phyloP scores from a whole-genome alignment of 1,139 yeast genomes.

The Blastobotrys buckinghamii region DNA sequence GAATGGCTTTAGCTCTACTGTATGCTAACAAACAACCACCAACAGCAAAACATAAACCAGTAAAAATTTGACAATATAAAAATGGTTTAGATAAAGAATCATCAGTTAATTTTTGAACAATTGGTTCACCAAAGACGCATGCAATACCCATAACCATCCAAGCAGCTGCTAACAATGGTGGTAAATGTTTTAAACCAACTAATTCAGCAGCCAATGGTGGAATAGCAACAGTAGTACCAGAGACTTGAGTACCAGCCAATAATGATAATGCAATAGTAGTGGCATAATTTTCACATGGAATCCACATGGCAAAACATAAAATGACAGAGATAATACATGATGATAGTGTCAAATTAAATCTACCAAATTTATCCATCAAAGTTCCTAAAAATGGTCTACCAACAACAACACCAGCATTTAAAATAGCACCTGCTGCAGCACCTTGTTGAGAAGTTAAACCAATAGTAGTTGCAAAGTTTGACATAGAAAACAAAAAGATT shows the following conservation, averaged over 20 bases:
- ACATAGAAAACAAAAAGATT: conserved; percentile 53
- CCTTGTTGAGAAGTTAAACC: conserved; percentile 54
- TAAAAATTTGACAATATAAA: conserved; percentile 24
- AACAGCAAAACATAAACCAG: conserved; percentile 26
- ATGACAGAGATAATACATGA: conserved; percentile 37
- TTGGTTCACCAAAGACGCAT: conserved; percentile 47
- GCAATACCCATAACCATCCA: conserved; percentile 60
- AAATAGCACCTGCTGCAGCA: conserved; percentile 48
- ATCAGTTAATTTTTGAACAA: conserved; percentile 43
- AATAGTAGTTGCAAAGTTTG: conserved; percentile 55
- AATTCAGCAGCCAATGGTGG: conserved; percentile 49
- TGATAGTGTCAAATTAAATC: conserved; percentile 47
- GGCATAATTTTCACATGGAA: conserved; percentile 39
- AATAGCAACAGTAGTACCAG: conserved; percentile 44
- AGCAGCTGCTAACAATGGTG: conserved; percentile 44
- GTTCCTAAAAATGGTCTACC: conserved; percentile 46
- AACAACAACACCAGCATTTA: conserved; percentile 44
- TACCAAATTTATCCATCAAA: conserved; percentile 44
- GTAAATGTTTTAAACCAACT: conserved; percentile 54
- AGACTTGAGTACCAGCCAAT: conserved; percentile 46
- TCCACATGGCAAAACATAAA: conserved; percentile 42
- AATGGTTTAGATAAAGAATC: conserved; percentile 2
- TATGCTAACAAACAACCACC: conserved; percentile 24
- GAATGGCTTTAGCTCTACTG: conserved; percentile 17
- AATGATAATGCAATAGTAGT: conserved; percentile 43